phyloP scores from a whole-genome alignment of 352 stramenopile species.

The Phytophthora foliorum region DNA sequence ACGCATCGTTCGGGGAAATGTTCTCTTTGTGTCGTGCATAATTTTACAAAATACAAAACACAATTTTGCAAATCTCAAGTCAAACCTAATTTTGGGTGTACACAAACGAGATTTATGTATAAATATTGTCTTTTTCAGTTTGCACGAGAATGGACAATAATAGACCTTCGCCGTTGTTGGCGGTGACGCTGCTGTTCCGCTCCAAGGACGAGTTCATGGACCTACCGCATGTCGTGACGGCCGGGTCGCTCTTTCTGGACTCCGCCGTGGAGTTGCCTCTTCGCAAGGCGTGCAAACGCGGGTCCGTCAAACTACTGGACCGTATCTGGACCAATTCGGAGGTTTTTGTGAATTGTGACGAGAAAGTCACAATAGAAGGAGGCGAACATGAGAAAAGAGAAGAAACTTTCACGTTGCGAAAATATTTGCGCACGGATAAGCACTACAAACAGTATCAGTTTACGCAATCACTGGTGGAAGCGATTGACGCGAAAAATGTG shows the following conservation, averaged over 20 bases:
- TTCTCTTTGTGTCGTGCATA: too few species aligned
- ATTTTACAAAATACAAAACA: too few species aligned
- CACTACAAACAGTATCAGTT: background rate
- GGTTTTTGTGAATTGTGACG: background rate
- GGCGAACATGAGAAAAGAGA: background rate
- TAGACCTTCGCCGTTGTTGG: background rate
- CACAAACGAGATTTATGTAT: too few species aligned
- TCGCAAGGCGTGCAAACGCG: background rate
- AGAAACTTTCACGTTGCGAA: background rate
- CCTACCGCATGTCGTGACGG: background rate
- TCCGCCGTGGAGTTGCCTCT: background rate
- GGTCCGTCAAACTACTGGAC: background rate
- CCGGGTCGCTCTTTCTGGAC: background rate
- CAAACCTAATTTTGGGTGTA: too few species aligned
- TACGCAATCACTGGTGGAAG: background rate
- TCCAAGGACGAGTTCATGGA: constrained; percentile 1
- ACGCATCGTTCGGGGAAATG: too few species aligned
- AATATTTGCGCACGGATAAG: background rate
- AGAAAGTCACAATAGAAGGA: background rate
- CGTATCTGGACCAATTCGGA: background rate
- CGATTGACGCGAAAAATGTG: background rate
- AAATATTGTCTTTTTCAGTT: too few species aligned
- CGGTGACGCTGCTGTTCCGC: constrained; percentile 1
- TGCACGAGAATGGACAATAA: too few species aligned
- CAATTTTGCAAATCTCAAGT: too few species aligned